These are phyloP conservation scores for Entomortierella parvispora DNA, from an alignment of 192 early-diverging fungal genomes.

Conservation along the genomic window DNA sequence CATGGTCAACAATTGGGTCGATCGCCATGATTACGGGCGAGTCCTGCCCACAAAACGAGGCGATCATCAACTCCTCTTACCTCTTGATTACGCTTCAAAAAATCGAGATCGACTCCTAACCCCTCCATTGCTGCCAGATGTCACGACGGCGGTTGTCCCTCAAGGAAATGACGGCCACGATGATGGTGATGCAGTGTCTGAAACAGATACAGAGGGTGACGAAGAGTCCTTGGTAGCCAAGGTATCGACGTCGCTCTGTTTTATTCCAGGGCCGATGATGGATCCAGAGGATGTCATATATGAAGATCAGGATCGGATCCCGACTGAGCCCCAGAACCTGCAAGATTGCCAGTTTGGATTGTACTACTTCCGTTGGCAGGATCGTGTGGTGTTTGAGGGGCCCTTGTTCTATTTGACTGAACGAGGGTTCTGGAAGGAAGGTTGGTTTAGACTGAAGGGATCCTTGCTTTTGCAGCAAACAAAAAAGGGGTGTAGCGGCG, in stretches of 20 bases:
- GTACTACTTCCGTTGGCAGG: slow-evolving; percentile 29
- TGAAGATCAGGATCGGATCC: slow-evolving; percentile 6
- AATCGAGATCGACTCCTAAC: neutral
- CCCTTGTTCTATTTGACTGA: slow-evolving; percentile 18
- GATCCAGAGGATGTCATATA: slow-evolving; percentile 32
- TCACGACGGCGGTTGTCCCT: too few species aligned
- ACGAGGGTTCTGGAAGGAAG: slow-evolving; percentile 9
- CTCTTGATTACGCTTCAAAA: too few species aligned
- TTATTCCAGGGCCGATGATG: slow-evolving; percentile 26
- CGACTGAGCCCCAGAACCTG: slow-evolving; percentile 32
- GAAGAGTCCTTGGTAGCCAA: slow-evolving; percentile 5
- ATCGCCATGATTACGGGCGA: slow-evolving; percentile 15
- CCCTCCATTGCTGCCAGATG: too few species aligned
- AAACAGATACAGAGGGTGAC: neutral
- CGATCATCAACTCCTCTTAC: neutral
- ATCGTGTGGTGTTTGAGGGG: neutral
- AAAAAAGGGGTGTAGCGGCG: too few species aligned
- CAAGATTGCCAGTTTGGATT: slow-evolving; percentile 27
- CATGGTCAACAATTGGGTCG: slow-evolving; percentile 29
- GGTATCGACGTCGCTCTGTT: slow-evolving; percentile 20
- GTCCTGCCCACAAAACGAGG: neutral
- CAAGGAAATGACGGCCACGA: neutral
- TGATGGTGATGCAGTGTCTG: neutral
- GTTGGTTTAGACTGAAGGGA: slow-evolving; percentile 13
- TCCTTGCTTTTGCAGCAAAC: slow-evolving; percentile 18